Base-by-base conservation (phyloP, 768 basidiomycete species). In the Boletus eberwhitei region DNA sequence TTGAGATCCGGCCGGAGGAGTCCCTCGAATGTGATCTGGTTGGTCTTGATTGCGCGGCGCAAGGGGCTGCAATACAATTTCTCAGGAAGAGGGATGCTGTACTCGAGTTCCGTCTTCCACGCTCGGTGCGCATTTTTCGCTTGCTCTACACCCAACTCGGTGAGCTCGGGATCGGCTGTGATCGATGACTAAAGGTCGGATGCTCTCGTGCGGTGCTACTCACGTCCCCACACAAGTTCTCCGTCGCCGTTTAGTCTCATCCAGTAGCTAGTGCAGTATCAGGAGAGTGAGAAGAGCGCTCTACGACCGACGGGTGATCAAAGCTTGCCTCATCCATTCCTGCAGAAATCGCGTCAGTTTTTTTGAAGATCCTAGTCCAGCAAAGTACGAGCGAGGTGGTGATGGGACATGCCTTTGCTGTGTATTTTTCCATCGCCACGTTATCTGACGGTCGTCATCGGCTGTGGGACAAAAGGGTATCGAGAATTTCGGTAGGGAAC, bases 141-240 rank as follows among this genome's bases (percentile, higher is more conserved):
- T 67, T 90, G 87, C 2, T 67, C 60, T 37, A 79, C 66, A 1
- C 88, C 88, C 5, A 79, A 59, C 0, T 65, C 62, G 0, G 88
- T 90, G 31, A 90, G 78, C 29, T 80, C 73, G 2, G 88, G 83
- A 63, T 90, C 87, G 26, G 88, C 86, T 86, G 53, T 54, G 57
- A 19, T 48, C 12, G 29, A 40, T 35, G 37, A 29, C 13, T 22
- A 19, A 34, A 40, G 38, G 8, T 48, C 21, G 19, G 37, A 57
- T n/a, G 52, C 4, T 21, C 7, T 24, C 16, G 8, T 8, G 43
- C 4, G 13, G 42, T 19, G 41, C 9, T 19, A 79, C 86, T 66
- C 60, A 87, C 86, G 89, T 16, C 89, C 89, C 90, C 90, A 92
- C 11, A 72, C 72, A 8, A 88, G 66, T 44, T 85, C 80, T 17